Conservation (phyloP, 192 early-diverging fungal genomes). For the Thamnidium elegans region DNA sequence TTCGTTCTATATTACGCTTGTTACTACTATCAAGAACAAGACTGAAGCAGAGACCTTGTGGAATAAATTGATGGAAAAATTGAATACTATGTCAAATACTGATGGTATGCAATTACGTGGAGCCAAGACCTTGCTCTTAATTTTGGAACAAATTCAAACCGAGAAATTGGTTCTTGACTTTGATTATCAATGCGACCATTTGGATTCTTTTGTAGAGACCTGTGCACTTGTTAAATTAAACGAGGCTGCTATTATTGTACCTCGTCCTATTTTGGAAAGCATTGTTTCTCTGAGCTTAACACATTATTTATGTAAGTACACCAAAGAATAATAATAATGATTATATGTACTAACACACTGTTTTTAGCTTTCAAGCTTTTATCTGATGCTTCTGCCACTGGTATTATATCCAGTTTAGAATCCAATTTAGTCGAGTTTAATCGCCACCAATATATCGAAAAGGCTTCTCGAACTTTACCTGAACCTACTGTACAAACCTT, state of each 20-base stretch:
- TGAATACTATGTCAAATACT: background rate
- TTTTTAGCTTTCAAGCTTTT: background rate
- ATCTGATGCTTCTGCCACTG: background rate
- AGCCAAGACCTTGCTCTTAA: background rate
- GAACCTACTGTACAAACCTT: slow-evolving; percentile 3
- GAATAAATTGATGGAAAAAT: background rate
- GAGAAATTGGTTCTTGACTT: background rate
- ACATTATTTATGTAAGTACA: slow-evolving; percentile 5
- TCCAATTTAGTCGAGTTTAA: background rate
- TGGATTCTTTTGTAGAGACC: background rate
- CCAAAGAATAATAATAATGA: too few species aligned
- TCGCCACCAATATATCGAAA: background rate
- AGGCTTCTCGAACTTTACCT: background rate
- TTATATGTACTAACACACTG: too few species aligned
- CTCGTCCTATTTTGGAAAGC: slow-evolving; percentile 5
- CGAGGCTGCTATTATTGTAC: background rate
- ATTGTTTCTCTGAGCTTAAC: slow-evolving; percentile 4
- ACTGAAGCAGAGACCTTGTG: background rate
- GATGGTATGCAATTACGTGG: background rate
- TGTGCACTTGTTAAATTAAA: background rate
- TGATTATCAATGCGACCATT: background rate
- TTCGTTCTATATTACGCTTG: background rate
- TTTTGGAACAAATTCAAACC: slow-evolving; percentile 4
- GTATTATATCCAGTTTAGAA: background rate
- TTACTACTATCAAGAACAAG: background rate